Percentiles rank a stretch among this genome's conserved stretches.
Evolutionary conservation across 2,329 filamentous ascomycete species (phyloP).

Genomic region (Ophiosphaerella narmari): DNA sequence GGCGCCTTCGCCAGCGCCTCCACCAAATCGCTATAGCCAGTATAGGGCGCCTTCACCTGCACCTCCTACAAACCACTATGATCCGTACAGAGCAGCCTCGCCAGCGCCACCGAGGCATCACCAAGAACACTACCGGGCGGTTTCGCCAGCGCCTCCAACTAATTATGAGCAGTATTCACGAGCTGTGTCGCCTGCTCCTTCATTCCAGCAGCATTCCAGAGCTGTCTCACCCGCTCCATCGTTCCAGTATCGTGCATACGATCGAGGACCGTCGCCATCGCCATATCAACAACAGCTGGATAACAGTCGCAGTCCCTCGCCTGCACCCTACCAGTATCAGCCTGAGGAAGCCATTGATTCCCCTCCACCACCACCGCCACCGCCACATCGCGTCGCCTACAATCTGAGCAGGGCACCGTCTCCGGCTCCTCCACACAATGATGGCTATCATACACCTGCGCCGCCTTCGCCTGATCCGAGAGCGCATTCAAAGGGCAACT

Average conservation of each 20-base stretch:
- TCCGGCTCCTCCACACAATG: conserved; percentile 35
- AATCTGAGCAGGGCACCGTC: conserved; percentile 48
- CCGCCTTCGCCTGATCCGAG: conserved; percentile 66
- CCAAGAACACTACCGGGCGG: conserved; percentile 21
- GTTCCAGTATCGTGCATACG: conserved; percentile 42
- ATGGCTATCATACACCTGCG: conserved; percentile 63
- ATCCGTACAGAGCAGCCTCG: conserved; percentile 24
- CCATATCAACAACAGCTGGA: conserved; percentile 35
- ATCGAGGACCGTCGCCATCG: conserved; percentile 49
- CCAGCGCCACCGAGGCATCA: conserved; percentile 32
- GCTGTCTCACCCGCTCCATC: conserved; percentile 40
- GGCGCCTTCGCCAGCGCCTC: conserved; percentile 30
- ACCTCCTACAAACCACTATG: conserved; percentile 24
- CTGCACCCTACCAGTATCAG: conserved; percentile 37
- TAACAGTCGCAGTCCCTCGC: conserved; percentile 30
- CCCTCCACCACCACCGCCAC: conserved; percentile 82
- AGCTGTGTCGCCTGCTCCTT: conserved; percentile 38
- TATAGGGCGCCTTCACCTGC: conserved; percentile 33
- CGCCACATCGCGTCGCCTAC: conserved; percentile 70
- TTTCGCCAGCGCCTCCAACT: conserved; percentile 31
- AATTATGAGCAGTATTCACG: conserved; percentile 30
- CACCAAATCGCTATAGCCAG: conserved; percentile 28
- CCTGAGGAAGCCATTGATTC: conserved; percentile 50
- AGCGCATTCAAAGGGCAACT: conserved; percentile 40
- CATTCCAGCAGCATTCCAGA: conserved; percentile 32